Base-by-base conservation (phyloP, 148 eudicot species). In the Salicornia ramosissima region DNA sequence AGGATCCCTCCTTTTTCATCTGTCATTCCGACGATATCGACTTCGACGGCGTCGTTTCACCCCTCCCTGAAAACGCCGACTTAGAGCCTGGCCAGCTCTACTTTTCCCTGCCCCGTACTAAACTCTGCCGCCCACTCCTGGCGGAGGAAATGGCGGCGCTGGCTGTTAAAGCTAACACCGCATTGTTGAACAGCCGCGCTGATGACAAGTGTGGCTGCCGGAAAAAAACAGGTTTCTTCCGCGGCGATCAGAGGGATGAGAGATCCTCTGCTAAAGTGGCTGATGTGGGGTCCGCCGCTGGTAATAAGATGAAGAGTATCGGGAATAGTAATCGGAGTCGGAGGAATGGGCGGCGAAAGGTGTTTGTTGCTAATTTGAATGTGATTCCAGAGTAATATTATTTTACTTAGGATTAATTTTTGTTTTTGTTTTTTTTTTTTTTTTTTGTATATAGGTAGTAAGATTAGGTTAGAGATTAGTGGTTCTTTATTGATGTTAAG, bases 11-110 rank as follows among this genome's bases (percentile, higher is more conserved):
- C 15, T 31, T 54, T 5, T 78, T 78, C 28, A 50, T 78, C 0
- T 94, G 98, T 51, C 82, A 88, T 54, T 85, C 98, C 47, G 98
- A 94, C 64, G 96, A 88, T 0, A 90, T 94, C 97, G 97, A 90
- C 13, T 88, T 90, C 69, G 88, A 87, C 73, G 87, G 77, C 71
- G 83, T 84, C 16, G 80, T 86, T 0, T 69, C 81, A 0, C 84
- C 96, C 0, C 51, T 90, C 1, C 40, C 70, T 10, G 83, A 73
- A 28, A 82, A 88, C 49, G 98, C 87, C 2, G 88, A 82, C 78
- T 87, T 94, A 0, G 83, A 83, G 30, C 88, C 78, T 0, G 98
- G 97, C 0, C 90, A 90, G 72, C 77, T 94, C 5, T 94, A 94
- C 75, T 94, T 94, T 49, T 90, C 83, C 2, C 77, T 94, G 55